Evolutionary conservation across 331 rosid species (phyloP).

Genomic region (Rhamnella rubrinervis): DNA sequence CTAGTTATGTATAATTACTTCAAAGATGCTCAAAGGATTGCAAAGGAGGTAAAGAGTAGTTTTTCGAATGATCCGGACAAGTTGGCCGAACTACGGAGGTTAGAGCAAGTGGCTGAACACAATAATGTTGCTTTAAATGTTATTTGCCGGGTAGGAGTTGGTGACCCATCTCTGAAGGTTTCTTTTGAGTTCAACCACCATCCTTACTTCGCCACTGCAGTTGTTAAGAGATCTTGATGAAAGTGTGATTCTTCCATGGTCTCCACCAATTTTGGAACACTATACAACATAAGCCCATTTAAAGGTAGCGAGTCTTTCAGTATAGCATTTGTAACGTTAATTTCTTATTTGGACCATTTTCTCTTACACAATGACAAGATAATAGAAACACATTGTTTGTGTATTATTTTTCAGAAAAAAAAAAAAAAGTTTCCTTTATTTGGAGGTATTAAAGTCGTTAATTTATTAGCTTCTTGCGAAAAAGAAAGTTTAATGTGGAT

Average conservation of each 20-base stretch:
- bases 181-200: constrained; percentile 78
- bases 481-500: no score
- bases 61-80: constrained; percentile 71
- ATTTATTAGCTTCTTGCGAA: no score
- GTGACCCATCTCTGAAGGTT: constrained; percentile 74
- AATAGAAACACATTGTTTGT: constrained; percentile 17
- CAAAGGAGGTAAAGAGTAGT: constrained; percentile 70
- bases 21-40: constrained; percentile 87
- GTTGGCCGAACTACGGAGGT: constrained; percentile 68
- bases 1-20: constrained; percentile 70
- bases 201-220: constrained; percentile 85
- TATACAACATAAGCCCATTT: constrained; percentile 26
- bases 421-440: no score
- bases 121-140: constrained; percentile 78
- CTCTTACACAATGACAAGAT: constrained; percentile 28
- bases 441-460: no score
- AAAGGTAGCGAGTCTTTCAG: constrained; percentile 34
- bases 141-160: constrained; percentile 60
- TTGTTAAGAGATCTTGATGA: constrained; percentile 87
- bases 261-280: constrained; percentile 49
- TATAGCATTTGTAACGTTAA: constrained; percentile 38
- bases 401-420: neutral
- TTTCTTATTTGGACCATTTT: constrained; percentile 33
- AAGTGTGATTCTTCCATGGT: constrained; percentile 30
- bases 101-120: constrained; percentile 96